Base-by-base conservation (phyloP, 805 yeast genomes). In the Wickerhamiella australiensis region DNA sequence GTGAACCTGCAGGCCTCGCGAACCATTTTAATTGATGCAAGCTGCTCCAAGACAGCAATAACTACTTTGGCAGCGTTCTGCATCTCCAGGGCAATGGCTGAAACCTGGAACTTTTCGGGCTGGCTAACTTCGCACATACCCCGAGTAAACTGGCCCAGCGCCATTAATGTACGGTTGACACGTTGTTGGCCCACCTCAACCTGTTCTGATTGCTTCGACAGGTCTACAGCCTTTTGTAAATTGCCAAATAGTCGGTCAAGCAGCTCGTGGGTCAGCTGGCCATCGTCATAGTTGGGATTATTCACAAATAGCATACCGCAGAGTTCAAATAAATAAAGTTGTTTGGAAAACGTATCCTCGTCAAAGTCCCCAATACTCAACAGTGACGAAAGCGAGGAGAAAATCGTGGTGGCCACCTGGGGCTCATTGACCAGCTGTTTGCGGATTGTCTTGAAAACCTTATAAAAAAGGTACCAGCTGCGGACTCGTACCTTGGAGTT, bases 1-100 rank as follows among this genome's bases (percentile, higher is more conserved):
- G 95, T 78, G 63, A 84, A 86, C 58, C 96, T 75, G 3, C 90
- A 72, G 3, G 96, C 82, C 56, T 86, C 95, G 61, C 97, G 76
- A 42, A 90, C 77, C 27, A 72, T 70, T 61, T 81, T 86, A 54
- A 71, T 73, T 37, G 76, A 74, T 50, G 79, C 72, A 54, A 87
- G 77, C 52, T 74, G 79, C 53, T 90, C 95, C 54, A 92, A 71
- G 1, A 95, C 84, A 18, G 87, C 87, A 23, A 85, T 64, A 11
- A 85, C 84, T 40, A 84, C 94, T 61, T 85, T 86, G 0, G 95
- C 80, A 5, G 85, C 81, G 56, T 78, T 77, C 49, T 75, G 70
- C 58, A 85, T 75, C 58, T 74, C 78, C 52, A 67, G 72, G 15
- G 77, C 59, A 40, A 69, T 72, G 18, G 64, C 56, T 5, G 70